Conservation (phyloP, 495 filamentous ascomycete species). For the Neurospora pannonica region DNA sequence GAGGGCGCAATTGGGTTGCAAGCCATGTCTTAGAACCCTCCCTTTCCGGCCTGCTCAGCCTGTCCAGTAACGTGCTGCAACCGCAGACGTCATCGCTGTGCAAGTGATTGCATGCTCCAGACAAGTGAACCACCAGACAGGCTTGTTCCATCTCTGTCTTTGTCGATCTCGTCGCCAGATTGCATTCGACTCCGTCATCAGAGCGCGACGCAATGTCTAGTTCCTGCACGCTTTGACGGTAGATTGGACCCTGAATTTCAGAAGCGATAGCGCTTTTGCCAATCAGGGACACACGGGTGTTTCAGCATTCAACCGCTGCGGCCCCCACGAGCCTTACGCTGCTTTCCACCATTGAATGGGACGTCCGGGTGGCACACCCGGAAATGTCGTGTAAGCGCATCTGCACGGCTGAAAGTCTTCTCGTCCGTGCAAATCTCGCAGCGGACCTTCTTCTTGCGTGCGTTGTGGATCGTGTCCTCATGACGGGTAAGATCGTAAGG, state of each 20-base stretch:
- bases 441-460: slow-evolving; percentile 87
- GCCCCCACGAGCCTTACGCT: slow-evolving; percentile 28
- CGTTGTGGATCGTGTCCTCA: slow-evolving; percentile 96
- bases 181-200: not conserved
- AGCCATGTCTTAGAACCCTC: slow-evolving; percentile 7
- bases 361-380: slow-evolving; percentile 82
- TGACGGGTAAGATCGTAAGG: slow-evolving; percentile 96
- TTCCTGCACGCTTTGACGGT: not conserved
- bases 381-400: slow-evolving; percentile 87
- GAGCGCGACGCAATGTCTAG: not conserved
- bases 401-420: slow-evolving; percentile 90
- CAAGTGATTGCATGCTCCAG: slow-evolving; percentile 2
- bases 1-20: not conserved
- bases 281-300: not conserved
- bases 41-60: not conserved
- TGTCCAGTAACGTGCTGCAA: slow-evolving; percentile 1
- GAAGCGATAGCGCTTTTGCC: not conserved
- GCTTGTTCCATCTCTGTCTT: not conserved
- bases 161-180: not conserved
- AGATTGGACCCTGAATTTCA: not conserved
- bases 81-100: slow-evolving; percentile 15
- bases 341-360: slow-evolving; percentile 61
- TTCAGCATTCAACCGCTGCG: slow-evolving; percentile 13
- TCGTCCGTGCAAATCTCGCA: slow-evolving; percentile 94
- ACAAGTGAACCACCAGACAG: not conserved